Conservation (phyloP, 371 early-diverging fungal genomes). For the Mortierella sp. region DNA sequence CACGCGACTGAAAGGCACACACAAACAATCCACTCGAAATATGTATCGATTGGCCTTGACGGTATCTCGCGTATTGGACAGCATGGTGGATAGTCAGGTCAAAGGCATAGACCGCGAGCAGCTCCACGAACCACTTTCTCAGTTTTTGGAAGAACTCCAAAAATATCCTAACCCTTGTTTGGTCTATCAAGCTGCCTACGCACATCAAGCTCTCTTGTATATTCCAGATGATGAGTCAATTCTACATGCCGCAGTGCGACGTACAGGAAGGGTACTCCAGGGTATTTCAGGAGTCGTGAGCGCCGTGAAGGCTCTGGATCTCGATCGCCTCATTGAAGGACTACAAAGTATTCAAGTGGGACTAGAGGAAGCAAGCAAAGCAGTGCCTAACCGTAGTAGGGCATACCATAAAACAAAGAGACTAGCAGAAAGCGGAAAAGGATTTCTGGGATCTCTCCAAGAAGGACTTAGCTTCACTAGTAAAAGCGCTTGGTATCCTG, state of each 20-base stretch:
- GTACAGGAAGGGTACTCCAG: not conserved
- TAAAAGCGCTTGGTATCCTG: conserved; percentile 12
- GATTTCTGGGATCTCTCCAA: not conserved
- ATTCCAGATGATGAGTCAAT: conserved; percentile 12
- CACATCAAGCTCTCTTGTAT: conserved; percentile 11
- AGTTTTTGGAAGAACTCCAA: not conserved
- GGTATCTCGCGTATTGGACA: conserved; percentile 14
- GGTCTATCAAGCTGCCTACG: conserved; percentile 17
- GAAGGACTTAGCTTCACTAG: conserved; percentile 3
- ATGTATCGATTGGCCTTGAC: not conserved
- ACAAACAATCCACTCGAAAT: conserved; percentile 7
- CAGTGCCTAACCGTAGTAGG: not conserved
- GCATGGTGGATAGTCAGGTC: conserved; percentile 18
- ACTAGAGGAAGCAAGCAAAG: not conserved
- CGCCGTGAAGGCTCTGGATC: conserved; percentile 13
- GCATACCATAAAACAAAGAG: not conserved
- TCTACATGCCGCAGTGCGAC: not conserved
- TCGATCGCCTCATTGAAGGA: not conserved
- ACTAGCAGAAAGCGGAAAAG: conserved; percentile 6
- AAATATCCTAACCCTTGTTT: conserved; percentile 5
- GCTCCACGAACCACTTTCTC: conserved; percentile 8
- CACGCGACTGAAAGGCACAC: conserved; percentile 3
- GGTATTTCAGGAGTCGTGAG: conserved; percentile 1
- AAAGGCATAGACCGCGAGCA: conserved; percentile 4
- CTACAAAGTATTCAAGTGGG: conserved; percentile 1